phyloP scores from a whole-genome alignment of 345 rosid genomes.

The Viola odorata region DNA sequence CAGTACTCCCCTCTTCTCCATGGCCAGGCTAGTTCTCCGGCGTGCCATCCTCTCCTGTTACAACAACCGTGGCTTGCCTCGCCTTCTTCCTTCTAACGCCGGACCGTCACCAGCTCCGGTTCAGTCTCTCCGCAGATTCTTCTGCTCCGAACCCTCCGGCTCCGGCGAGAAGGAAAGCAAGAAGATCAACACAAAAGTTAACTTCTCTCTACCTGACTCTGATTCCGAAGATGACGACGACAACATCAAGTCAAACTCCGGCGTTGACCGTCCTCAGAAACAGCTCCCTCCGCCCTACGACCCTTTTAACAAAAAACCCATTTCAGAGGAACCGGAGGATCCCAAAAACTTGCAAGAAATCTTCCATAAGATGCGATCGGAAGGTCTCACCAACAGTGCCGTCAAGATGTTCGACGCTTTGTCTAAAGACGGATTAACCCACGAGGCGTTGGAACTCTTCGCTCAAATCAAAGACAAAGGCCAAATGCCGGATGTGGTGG shows the following conservation, averaged over 20 bases:
- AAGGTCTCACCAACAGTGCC: conserved; percentile 46
- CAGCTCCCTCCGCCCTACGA: conserved; percentile 64
- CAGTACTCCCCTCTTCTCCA: too few species aligned
- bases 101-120: too few species aligned
- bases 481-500: conserved; percentile 68
- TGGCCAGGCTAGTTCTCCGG: too few species aligned
- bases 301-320: conserved; percentile 51
- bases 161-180: not conserved
- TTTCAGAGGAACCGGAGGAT: conserved; percentile 46
- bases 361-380: conserved; percentile 58
- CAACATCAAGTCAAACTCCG: not conserved
- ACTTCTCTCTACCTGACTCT: conserved; percentile 58
- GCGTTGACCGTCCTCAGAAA: conserved; percentile 10
- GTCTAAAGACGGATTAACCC: conserved; percentile 70
- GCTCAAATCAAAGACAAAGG: conserved; percentile 57
- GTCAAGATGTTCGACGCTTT: conserved; percentile 81
- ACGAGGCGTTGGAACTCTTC: conserved; percentile 71
- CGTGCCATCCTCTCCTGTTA: too few species aligned
- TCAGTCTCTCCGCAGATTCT: not conserved
- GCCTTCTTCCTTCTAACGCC: too few species aligned
- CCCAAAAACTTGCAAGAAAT: conserved; percentile 57
- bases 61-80: too few species aligned
- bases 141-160: not conserved
- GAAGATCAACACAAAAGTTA: conserved; percentile 48
- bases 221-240: conserved; percentile 24